Conservation (phyloP, 139 green algal species). For the Raphidocelis subcapitata region DNA sequence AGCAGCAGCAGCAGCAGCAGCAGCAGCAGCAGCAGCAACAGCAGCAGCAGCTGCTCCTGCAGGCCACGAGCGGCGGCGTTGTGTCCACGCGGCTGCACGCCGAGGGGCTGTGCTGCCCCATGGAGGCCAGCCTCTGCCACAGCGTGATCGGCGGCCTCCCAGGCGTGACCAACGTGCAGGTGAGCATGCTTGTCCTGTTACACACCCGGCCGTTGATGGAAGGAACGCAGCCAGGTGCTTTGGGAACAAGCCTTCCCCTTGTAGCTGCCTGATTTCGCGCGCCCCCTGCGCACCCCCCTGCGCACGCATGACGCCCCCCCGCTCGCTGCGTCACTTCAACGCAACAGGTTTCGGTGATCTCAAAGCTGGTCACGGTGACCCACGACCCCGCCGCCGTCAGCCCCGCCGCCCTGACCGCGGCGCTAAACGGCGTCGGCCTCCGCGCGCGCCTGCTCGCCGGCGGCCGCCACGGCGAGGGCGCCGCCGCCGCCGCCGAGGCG, state of each 20-base stretch:
- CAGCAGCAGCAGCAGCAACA: background rate
- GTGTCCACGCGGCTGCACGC: constrained; percentile 43
- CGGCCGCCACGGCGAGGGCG: background rate
- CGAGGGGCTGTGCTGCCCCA: constrained; percentile 71
- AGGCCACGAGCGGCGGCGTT: background rate
- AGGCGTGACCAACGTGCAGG: constrained; percentile 43
- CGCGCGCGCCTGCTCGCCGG: constrained; percentile 46
- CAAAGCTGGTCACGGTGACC: constrained; percentile 59
- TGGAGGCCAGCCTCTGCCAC: constrained; percentile 62
- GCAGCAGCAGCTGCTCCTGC: background rate
- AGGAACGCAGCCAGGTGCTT: too few relatives aligned
- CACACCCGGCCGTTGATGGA: too few relatives aligned
- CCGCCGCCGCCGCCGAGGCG: background rate
- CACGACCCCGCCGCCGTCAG: constrained; percentile 41
- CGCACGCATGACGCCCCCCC: constrained; percentile 7
- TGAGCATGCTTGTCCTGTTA: background rate
- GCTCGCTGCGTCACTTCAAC: constrained; percentile 37
- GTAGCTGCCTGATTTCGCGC: too few relatives aligned
- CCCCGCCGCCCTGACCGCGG: constrained; percentile 50
- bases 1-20: background rate
- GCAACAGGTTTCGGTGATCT: constrained; percentile 53
- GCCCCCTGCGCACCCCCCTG: too few relatives aligned
- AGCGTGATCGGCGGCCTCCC: constrained; percentile 48
- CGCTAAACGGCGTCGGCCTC: constrained; percentile 65
- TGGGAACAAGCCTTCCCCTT: too few relatives aligned